Evolutionary conservation across 225 moss, liverwort and hornwort species (phyloP).

Genomic region (Bryum argenteum): DNA sequence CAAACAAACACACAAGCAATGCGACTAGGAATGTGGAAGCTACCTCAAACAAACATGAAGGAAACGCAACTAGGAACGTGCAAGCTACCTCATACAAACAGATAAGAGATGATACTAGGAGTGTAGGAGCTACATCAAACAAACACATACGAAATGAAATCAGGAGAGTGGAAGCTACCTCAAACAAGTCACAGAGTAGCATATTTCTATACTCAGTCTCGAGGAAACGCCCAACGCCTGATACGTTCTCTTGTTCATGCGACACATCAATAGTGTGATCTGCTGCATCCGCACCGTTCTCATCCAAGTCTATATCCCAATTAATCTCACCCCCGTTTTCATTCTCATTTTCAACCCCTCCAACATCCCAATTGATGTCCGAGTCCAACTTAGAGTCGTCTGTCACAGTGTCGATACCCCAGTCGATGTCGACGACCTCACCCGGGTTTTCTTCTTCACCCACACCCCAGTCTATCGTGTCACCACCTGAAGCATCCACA

Average conservation of each 20-base stretch:
- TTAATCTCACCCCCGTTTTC: constrained; percentile 64
- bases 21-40: too few relatives aligned
- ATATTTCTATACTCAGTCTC: constrained; percentile 78
- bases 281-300: constrained; percentile 41
- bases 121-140: too few relatives aligned
- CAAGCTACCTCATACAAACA: too few relatives aligned
- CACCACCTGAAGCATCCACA: constrained; percentile 39
- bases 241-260: constrained; percentile 31
- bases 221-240: constrained; percentile 59
- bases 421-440: constrained; percentile 62
- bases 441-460: constrained; percentile 19
- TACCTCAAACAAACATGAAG: too few relatives aligned
- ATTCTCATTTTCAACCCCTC: constrained; percentile 41
- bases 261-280: constrained; percentile 14
- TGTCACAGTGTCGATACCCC: constrained; percentile 60
- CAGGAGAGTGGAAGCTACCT: constrained; percentile 51
- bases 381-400: constrained; percentile 43
- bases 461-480: constrained; percentile 41
- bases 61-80: too few relatives aligned
- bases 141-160: too few relatives aligned
- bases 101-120: too few relatives aligned
- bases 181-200: constrained; percentile 82
- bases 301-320: constrained; percentile 92
- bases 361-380: constrained; percentile 78
- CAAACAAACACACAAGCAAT: too few relatives aligned